Evolutionary conservation across 2,329 filamentous ascomycete species (phyloP).

Genomic region (Monosporascus sp.): DNA sequence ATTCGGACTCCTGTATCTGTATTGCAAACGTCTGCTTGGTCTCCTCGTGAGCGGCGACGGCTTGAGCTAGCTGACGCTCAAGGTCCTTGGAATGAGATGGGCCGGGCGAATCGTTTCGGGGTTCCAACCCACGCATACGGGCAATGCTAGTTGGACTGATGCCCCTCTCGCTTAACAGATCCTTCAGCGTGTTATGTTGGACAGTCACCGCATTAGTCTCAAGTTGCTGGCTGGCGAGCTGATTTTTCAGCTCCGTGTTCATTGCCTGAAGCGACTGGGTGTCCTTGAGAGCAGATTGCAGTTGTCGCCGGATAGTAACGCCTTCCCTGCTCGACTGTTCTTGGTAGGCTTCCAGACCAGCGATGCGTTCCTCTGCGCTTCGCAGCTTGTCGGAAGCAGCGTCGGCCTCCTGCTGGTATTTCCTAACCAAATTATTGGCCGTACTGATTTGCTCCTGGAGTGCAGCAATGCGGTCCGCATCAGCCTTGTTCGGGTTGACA

Average conservation of each 20-base stretch:
- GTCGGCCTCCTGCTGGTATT: constrained; percentile 86
- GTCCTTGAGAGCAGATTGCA: constrained; percentile 80
- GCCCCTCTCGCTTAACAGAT: constrained; percentile 83
- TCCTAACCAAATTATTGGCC: constrained; percentile 75
- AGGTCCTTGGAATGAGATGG: constrained; percentile 74
- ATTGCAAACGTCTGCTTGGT: constrained; percentile 70
- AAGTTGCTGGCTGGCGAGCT: constrained; percentile 79
- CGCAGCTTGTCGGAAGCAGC: constrained; percentile 81
- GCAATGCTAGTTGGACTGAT: constrained; percentile 71
- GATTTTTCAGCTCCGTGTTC: constrained; percentile 76
- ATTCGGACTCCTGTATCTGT: constrained; percentile 81
- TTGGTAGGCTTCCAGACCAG: constrained; percentile 92
- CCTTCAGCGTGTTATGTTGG: constrained; percentile 89
- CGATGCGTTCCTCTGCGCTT: constrained; percentile 91
- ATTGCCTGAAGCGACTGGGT: constrained; percentile 74
- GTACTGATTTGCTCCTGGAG: constrained; percentile 75
- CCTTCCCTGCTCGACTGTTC: constrained; percentile 94
- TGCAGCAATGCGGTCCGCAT: constrained; percentile 62
- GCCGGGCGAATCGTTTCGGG: constrained; percentile 75
- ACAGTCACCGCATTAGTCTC: constrained; percentile 92
- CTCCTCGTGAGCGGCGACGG: constrained; percentile 78
- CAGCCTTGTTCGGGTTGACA: constrained; percentile 39
- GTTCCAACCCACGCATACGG: constrained; percentile 67
- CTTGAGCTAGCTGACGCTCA: constrained; percentile 78
- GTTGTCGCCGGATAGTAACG: constrained; percentile 80